A percentile compares a stretch with the other conserved stretches of the same genome.
These are phyloP conservation scores for Aristolochia fimbriata DNA, from an alignment of 164 flowering plant genomes.

Conservation along the genomic window DNA sequence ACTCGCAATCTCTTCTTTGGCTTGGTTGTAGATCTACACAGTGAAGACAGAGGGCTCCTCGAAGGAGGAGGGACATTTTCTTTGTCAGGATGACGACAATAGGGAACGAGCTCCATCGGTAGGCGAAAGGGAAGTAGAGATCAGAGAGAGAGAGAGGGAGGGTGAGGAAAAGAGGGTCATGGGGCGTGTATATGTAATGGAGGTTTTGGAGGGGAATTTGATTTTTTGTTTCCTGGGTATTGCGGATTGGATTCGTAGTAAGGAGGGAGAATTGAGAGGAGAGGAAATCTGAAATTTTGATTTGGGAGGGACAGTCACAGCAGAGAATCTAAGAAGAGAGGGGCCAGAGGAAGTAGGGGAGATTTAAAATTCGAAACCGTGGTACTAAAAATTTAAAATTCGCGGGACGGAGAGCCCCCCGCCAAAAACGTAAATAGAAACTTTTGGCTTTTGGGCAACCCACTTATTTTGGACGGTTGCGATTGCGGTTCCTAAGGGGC, in stretches of 20 bases:
- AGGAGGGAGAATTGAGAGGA: not conserved
- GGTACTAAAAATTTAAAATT: too few species aligned
- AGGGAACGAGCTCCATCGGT: not conserved
- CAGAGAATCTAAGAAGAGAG: not conserved
- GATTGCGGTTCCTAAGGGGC: too few species aligned
- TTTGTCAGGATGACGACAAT: slow-evolving; percentile 1
- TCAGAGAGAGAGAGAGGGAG: not conserved
- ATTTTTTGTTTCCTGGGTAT: not conserved
- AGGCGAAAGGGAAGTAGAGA: slow-evolving; percentile 8
- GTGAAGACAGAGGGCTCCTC: not conserved
- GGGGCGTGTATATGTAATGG: slow-evolving; percentile 6
- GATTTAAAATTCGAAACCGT: too few species aligned
- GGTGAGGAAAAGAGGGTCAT: not conserved
- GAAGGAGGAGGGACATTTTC: slow-evolving; percentile 5
- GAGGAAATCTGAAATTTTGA: not conserved
- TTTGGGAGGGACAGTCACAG: not conserved
- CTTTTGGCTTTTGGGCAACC: too few species aligned
- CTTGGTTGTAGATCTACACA: not conserved
- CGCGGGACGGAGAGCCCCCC: too few species aligned
- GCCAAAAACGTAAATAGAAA: too few species aligned
- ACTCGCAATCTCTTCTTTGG: not conserved
- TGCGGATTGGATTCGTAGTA: not conserved
- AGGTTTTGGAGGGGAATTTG: slow-evolving; percentile 14
- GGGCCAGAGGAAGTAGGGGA: too few species aligned
- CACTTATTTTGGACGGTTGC: too few species aligned